Base-by-base conservation (phyloP, 176 grass and related monocot species). In the Musa beccarii region DNA sequence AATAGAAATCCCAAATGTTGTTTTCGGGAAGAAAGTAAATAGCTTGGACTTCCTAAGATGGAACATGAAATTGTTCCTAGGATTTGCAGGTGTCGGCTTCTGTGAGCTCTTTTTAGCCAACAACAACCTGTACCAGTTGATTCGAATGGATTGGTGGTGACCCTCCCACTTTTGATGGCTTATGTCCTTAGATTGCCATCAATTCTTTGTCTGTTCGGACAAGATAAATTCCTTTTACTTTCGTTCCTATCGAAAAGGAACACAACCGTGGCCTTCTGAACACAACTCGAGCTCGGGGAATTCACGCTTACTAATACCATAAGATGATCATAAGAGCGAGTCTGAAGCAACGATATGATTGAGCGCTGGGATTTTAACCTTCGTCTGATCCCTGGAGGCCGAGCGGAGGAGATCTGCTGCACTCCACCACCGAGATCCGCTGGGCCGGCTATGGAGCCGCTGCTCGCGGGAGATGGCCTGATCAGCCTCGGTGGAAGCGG, bases 341-440 rank as follows among this genome's bases (percentile, higher is more conserved):
- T 5, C 34, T 43, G 34, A 43, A 54, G 53, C 53, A 54, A 54
- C 13, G 53, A 14, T 14, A 54, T 14, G 9, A 54, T 11, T 54
- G 13, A 14, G 2, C 34, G 4, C 34, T 43, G 6, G 34, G 53
- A 54, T 11, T 11, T 54, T 54, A 79, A 96, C 93, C 93, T 96
- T 84, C 93, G 83, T 72, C 90, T 96, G 85, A 92, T 85, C 54
- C 93, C 90, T 9, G 62, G 62, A 65, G 17, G 19, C 22, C 22
- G 62, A 65, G 9, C 21, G 21, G 22, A 23, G n/a, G 62, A 65
- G 4, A 43, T 43, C 22, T 10, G n/a, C 19, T 23, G 17, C 10
- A 65, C 9, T 22, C 62, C 53, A 1, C 53, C 53, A 54, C 53
- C 53, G 2, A 14, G 53, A 23, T 22, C 19, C 62, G 62, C 13